Percentiles rank a stretch among this genome's conserved stretches.
phyloP scores from a whole-genome alignment of 1,284 basidiomycete species.

The Marasmius oreades region DNA sequence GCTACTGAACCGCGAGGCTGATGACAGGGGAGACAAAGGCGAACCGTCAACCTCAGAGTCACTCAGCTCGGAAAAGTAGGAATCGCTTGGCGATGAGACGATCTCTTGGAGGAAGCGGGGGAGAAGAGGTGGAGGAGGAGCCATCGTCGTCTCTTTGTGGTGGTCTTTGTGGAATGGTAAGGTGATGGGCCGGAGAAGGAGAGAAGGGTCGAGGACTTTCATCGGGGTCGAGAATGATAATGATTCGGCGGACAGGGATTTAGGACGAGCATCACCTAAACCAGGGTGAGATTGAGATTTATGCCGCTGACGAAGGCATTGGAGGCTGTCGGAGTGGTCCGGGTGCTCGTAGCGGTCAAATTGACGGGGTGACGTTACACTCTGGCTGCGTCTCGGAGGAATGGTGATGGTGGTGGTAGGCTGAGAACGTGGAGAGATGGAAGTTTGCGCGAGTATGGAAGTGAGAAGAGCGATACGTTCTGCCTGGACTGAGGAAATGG shows the following conservation, averaged over 20 bases:
- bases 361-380: slow-evolving; percentile 26
- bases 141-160: slow-evolving; percentile 29
- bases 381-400: slow-evolving; percentile 25
- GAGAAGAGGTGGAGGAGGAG: slow-evolving; percentile 57
- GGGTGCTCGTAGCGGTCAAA: slow-evolving; percentile 13
- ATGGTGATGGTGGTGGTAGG: too few relatives aligned
- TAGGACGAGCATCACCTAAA: slow-evolving; percentile 28
- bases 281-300: slow-evolving; percentile 47
- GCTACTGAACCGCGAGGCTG: too few relatives aligned
- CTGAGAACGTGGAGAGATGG: too few relatives aligned
- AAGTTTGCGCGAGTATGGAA: slow-evolving; percentile 58
- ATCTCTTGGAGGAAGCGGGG: slow-evolving; percentile 74
- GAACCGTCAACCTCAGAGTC: not conserved
- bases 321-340: slow-evolving; percentile 29
- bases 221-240: too few relatives aligned
- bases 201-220: too few relatives aligned
- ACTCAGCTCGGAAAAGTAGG: slow-evolving; percentile 17
- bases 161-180: slow-evolving; percentile 6
- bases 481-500: slow-evolving; percentile 77
- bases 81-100: slow-evolving; percentile 63
- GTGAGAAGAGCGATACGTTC: slow-evolving; percentile 75
- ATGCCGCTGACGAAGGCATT: slow-evolving; percentile 30
- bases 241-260: too few relatives aligned
- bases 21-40: not conserved
- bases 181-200: not conserved